Conservation (phyloP, 768 basidiomycete genomes). For the Lactarius hengduanensis region DNA sequence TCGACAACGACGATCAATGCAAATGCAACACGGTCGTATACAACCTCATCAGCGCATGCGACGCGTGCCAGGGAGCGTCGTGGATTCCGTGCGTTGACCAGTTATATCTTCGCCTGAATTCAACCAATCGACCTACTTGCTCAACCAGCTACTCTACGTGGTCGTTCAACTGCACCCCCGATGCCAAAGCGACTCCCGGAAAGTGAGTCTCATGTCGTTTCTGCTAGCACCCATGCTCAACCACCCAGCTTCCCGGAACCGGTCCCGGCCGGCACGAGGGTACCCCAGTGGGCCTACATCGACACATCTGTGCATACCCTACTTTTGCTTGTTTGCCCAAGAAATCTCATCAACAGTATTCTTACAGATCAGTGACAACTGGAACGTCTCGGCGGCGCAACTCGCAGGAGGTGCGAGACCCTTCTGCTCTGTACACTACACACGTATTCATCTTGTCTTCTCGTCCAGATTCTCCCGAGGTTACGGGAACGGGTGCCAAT, state of each 20-base stretch:
- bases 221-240: not conserved
- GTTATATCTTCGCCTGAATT: not conserved
- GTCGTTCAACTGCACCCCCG: slow-evolving; percentile 16
- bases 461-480: not conserved
- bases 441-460: not conserved
- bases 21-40: slow-evolving; percentile 33
- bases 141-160: slow-evolving; percentile 22
- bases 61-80: slow-evolving; percentile 29
- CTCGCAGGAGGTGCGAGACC: slow-evolving; percentile 5
- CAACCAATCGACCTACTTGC: not conserved
- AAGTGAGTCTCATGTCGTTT: slow-evolving; percentile 12
- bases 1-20: slow-evolving; percentile 23
- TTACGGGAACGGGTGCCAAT: not conserved
- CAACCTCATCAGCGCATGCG: slow-evolving; percentile 33
- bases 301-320: slow-evolving; percentile 39
- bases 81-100: slow-evolving; percentile 23
- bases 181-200: not conserved
- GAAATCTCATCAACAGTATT: not conserved
- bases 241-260: slow-evolving; percentile 16
- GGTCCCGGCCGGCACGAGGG: slow-evolving; percentile 43
- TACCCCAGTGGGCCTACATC: slow-evolving; percentile 53
- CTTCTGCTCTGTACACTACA: not conserved
- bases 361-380: slow-evolving; percentile 10
- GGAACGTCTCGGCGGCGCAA: slow-evolving; percentile 6
- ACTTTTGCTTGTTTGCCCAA: not conserved